Evolutionary conservation across 2,329 filamentous ascomycete species (phyloP).

Genomic region (Fusarium falciforme): DNA sequence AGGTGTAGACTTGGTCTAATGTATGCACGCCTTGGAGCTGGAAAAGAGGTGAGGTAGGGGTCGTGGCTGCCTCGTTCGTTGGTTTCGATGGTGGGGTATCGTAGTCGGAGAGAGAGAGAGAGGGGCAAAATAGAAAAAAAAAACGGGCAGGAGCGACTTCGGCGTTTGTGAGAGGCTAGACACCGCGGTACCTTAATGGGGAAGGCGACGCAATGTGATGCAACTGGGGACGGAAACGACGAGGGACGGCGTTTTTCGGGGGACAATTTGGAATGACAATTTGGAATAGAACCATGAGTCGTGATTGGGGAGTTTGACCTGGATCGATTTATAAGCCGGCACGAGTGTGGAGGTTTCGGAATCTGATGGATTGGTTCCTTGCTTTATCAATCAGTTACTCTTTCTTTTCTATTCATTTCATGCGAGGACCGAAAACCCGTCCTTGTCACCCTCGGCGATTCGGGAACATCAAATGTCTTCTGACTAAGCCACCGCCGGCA

Average conservation of each 20-base stretch:
- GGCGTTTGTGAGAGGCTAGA: conserved; percentile 13
- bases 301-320: conserved; percentile 20
- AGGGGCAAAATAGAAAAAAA: conserved; percentile 7
- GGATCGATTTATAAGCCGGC: conserved; percentile 13
- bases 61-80: neutral
- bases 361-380: conserved; percentile 14
- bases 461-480: neutral
- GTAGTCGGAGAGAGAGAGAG: conserved; percentile 5
- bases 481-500: conserved; percentile 2
- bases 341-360: conserved; percentile 13
- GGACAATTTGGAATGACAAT: conserved; percentile 36
- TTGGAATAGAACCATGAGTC: conserved; percentile 7
- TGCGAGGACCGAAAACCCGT: neutral
- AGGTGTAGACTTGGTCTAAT: neutral
- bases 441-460: neutral
- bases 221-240: neutral
- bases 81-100: conserved; percentile 21
- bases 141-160: conserved; percentile 25
- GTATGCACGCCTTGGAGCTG: neutral
- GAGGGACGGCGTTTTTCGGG: neutral
- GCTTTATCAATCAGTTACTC: conserved; percentile 32
- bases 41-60: neutral
- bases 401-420: neutral
- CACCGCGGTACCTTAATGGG: neutral
- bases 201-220: conserved; percentile 2